phyloP scores from a whole-genome alignment of 148 eudicot genomes.

The Arctostaphylos glauca region DNA sequence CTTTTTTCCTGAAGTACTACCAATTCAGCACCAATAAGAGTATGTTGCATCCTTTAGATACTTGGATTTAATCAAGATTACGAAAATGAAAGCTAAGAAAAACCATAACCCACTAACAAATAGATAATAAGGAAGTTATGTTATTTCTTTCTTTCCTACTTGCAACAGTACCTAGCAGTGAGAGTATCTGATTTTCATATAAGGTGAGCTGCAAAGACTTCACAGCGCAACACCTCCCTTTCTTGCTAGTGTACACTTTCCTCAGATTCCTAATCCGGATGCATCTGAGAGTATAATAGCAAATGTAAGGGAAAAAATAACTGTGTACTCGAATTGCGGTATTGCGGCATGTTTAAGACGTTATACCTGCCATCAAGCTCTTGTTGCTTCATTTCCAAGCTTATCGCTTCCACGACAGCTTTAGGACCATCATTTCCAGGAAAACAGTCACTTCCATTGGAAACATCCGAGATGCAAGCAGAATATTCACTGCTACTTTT shows the following conservation, averaged over 20 bases:
- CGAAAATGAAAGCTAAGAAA: not conserved
- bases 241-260: conserved; percentile 66
- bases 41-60: not conserved
- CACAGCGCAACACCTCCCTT: conserved; percentile 83
- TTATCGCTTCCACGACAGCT: conserved; percentile 64
- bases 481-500: conserved; percentile 28
- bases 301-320: conserved; percentile 1
- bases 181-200: conserved; percentile 92
- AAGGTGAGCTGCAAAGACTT: conserved; percentile 75
- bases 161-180: conserved; percentile 68
- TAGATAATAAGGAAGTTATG: not conserved
- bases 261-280: conserved; percentile 82
- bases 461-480: conserved; percentile 30
- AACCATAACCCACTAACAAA: not conserved
- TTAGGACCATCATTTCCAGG: conserved; percentile 26
- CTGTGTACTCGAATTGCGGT: not conserved
- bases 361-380: conserved; percentile 78
- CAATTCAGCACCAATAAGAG: not conserved
- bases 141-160: not conserved
- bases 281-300: conserved; percentile 60
- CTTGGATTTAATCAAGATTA: not conserved
- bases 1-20: not conserved
- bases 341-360: not conserved
- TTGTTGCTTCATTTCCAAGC: conserved; percentile 98
- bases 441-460: conserved; percentile 22